These are phyloP conservation scores for Carex cristatella DNA, from an alignment of 176 grass and related monocot species.

Conservation along the genomic window DNA sequence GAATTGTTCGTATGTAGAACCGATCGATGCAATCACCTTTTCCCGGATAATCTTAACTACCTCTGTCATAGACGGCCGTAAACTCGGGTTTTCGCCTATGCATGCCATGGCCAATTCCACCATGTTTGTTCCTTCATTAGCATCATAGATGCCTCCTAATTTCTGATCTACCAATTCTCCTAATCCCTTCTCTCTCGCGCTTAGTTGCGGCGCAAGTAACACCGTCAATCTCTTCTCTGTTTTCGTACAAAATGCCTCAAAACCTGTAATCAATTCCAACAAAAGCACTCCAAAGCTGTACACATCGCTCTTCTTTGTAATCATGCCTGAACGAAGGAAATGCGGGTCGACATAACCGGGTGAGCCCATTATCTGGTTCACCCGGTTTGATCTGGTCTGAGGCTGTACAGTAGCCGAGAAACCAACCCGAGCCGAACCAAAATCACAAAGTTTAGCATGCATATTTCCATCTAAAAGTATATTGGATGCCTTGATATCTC, in stretches of 20 bases:
- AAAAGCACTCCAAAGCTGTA: slow-evolving; percentile 98
- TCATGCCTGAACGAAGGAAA: slow-evolving; percentile 59
- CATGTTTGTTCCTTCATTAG: slow-evolving; percentile 28
- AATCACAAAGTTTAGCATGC: slow-evolving; percentile 86
- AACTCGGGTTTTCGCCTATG: slow-evolving; percentile 42
- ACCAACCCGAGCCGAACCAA: slow-evolving; percentile 55
- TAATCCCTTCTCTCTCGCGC: slow-evolving; percentile 2
- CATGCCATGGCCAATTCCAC: slow-evolving; percentile 47
- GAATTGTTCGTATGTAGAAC: slow-evolving; percentile 12
- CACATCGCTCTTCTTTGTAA: slow-evolving; percentile 75
- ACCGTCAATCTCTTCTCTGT: slow-evolving; percentile 46
- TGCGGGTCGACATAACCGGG: slow-evolving; percentile 79
- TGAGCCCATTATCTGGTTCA: slow-evolving; percentile 50
- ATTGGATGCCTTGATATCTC: slow-evolving; percentile 85
- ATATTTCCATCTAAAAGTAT: slow-evolving; percentile 57
- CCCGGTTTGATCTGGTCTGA: slow-evolving; percentile 27
- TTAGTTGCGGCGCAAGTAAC: slow-evolving; percentile 21
- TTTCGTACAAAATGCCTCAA: slow-evolving; percentile 52
- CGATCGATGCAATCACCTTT: slow-evolving; percentile 25
- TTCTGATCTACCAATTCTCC: slow-evolving; percentile 34
- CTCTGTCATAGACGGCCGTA: slow-evolving; percentile 75
- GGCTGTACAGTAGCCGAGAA: slow-evolving; percentile 31
- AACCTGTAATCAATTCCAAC: slow-evolving; percentile 64
- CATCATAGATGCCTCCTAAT: slow-evolving; percentile 24
- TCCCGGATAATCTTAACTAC: slow-evolving; percentile 47